Evolutionary conservation across 192 early-diverging fungal species (phyloP).

Genomic region (Backusella mclennaniae): DNA sequence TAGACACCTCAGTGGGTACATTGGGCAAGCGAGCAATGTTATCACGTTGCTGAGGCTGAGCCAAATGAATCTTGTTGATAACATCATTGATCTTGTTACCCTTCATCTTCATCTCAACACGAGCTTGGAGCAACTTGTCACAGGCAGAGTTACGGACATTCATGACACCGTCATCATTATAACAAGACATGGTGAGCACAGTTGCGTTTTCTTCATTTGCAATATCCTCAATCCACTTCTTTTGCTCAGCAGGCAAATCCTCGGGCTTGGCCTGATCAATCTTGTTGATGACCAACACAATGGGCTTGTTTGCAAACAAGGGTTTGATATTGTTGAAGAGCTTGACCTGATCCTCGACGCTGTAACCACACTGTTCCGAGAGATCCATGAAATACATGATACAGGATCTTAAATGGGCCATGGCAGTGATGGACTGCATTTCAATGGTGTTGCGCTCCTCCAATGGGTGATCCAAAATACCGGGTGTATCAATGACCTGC

Average conservation of each 20-base stretch:
- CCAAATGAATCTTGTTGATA: conserved; percentile 95
- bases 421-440: conserved; percentile 99
- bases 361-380: conserved; percentile 98
- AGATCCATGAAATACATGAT: conserved; percentile 98
- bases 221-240: conserved; percentile 73
- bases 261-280: conserved; percentile 84
- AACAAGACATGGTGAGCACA: conserved; percentile 83
- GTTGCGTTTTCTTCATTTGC: conserved; percentile 63
- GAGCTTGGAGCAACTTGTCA: conserved; percentile 85
- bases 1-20: conserved; percentile 76
- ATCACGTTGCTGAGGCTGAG: conserved; percentile 85
- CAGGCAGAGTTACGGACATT: conserved; percentile 93
- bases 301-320: conserved; percentile 98
- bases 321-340: conserved; percentile 97
- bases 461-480: conserved; percentile 98
- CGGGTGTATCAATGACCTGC: conserved; percentile 99
- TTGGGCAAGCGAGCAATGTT: conserved; percentile 75
- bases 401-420: conserved; percentile 95
- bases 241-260: conserved; percentile 70
- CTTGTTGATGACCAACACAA: conserved; percentile 93
- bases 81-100: conserved; percentile 86
- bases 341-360: conserved; percentile 83
- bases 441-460: conserved; percentile 99
- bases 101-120: conserved; percentile 96
- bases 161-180: conserved; percentile 96